Conservation (phyloP, 2,329 filamentous ascomycete genomes). For the Colletotrichum incanum region DNA sequence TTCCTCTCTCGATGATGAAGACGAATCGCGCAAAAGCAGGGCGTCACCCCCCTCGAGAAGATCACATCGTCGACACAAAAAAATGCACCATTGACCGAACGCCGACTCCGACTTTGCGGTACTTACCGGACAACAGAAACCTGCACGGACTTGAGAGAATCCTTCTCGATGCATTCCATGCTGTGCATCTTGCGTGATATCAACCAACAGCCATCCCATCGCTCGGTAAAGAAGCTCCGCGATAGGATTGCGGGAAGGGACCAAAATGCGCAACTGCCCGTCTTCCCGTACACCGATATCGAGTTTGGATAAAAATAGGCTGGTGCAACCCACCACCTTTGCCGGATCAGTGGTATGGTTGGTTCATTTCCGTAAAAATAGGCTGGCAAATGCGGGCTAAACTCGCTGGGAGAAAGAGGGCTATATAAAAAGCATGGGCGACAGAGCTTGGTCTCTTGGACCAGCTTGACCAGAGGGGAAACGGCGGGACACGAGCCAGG, state of each 20-base stretch:
- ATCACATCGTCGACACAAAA: neutral
- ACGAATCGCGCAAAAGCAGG: neutral
- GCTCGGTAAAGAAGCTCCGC: slow-evolving; percentile 5
- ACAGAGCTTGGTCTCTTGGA: neutral
- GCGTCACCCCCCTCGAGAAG: neutral
- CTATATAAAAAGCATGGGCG: slow-evolving; percentile 8
- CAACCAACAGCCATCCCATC: slow-evolving; percentile 1
- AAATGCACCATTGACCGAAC: too few species aligned
- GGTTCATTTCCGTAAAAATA: slow-evolving; percentile 11
- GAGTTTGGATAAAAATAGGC: slow-evolving; percentile 16
- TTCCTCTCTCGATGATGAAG: neutral
- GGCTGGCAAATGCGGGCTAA: slow-evolving; percentile 10
- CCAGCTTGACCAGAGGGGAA: neutral
- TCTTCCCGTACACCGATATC: neutral
- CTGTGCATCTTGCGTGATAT: neutral
- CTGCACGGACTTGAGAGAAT: neutral
- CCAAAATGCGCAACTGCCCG: neutral
- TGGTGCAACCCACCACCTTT: neutral
- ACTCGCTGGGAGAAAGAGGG: slow-evolving; percentile 7
- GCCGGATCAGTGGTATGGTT: neutral
- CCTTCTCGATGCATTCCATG: neutral
- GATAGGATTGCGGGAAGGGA: neutral
- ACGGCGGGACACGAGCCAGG: slow-evolving; percentile 22
- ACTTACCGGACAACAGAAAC: neutral
- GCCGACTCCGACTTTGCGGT: too few species aligned